Conservation (phyloP, 1,284 basidiomycete species). For the Moesziomyces sp. region DNA sequence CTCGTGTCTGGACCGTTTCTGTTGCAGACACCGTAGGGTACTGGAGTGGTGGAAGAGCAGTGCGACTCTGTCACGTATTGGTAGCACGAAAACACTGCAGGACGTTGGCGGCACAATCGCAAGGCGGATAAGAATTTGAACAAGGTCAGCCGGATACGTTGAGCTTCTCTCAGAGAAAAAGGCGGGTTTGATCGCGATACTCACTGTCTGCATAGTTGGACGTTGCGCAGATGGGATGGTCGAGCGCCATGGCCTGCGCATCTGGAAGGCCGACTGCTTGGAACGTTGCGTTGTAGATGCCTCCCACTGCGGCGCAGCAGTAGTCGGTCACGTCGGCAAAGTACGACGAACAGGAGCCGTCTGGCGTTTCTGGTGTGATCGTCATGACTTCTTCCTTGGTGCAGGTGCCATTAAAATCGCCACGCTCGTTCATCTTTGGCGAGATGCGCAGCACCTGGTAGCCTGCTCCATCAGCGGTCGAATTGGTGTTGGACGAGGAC, state of each 20-base stretch:
- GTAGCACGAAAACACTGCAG: slow-evolving; percentile 49
- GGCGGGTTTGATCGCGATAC: slow-evolving; percentile 1
- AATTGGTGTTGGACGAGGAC: slow-evolving; percentile 6
- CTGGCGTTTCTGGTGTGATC: slow-evolving; percentile 48
- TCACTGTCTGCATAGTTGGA: slow-evolving; percentile 54
- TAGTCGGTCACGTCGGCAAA: slow-evolving; percentile 56
- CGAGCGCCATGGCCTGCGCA: slow-evolving; percentile 29
- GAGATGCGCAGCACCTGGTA: slow-evolving; percentile 31
- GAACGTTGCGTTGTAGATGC: slow-evolving; percentile 38
- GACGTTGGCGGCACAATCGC: no score
- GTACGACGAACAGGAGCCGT: slow-evolving; percentile 45
- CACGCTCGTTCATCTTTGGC: slow-evolving; percentile 40
- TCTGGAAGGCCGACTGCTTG: slow-evolving; percentile 29
- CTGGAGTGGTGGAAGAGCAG: slow-evolving; percentile 37
- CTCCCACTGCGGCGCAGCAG: slow-evolving; percentile 56
- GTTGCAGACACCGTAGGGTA: slow-evolving; percentile 51
- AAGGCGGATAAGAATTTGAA: neutral
- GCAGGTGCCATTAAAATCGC: slow-evolving; percentile 51
- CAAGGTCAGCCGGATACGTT: neutral
- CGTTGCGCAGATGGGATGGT: slow-evolving; percentile 46
- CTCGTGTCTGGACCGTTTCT: slow-evolving; percentile 40
- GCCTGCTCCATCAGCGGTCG: slow-evolving; percentile 3
- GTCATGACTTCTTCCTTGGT: slow-evolving; percentile 31
- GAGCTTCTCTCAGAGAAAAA: no score
- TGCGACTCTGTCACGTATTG: slow-evolving; percentile 50